phyloP scores from a whole-genome alignment of 768 basidiomycete genomes.

The Solioccasus polychromus region DNA sequence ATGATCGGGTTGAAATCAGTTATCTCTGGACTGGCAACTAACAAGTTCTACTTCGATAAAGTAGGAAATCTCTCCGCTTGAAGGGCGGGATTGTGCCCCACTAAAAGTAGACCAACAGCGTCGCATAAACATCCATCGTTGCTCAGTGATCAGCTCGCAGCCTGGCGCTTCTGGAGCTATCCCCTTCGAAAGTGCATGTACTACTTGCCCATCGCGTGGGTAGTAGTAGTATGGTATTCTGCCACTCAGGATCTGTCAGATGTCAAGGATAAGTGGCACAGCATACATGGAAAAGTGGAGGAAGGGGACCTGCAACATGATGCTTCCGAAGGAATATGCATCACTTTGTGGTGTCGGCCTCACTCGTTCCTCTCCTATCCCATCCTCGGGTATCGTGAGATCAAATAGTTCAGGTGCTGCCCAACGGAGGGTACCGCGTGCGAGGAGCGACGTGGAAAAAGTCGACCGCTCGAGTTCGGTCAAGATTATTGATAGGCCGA shows the following conservation, averaged over 20 bases:
- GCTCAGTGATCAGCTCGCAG: not conserved
- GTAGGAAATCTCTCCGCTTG: not conserved
- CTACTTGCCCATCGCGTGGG: not conserved
- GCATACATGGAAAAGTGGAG: not conserved
- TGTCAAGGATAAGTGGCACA: not conserved
- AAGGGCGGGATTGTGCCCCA: not conserved
- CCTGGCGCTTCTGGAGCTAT: not conserved
- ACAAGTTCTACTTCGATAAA: too few species aligned
- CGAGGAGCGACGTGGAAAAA: not conserved
- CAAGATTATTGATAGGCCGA: constrained; percentile 6
- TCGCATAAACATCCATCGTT: not conserved
- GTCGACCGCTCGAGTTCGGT: not conserved
- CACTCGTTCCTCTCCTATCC: too few species aligned
- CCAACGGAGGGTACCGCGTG: not conserved
- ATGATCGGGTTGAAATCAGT: too few species aligned
- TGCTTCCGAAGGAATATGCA: constrained; percentile 8
- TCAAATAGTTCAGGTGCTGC: too few species aligned
- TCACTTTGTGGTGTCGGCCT: not conserved
- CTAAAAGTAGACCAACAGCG: not conserved
- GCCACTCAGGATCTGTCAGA: too few species aligned
- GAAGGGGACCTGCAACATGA: constrained; percentile 10
- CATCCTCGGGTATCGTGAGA: not conserved
- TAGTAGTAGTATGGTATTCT: not conserved
- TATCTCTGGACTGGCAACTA: too few species aligned
- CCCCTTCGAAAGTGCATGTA: not conserved